A percentile compares a stretch with the other conserved stretches of the same genome.
phyloP scores from a whole-genome alignment of 1,284 basidiomycete genomes.

The Ceratobasidium sp. region DNA sequence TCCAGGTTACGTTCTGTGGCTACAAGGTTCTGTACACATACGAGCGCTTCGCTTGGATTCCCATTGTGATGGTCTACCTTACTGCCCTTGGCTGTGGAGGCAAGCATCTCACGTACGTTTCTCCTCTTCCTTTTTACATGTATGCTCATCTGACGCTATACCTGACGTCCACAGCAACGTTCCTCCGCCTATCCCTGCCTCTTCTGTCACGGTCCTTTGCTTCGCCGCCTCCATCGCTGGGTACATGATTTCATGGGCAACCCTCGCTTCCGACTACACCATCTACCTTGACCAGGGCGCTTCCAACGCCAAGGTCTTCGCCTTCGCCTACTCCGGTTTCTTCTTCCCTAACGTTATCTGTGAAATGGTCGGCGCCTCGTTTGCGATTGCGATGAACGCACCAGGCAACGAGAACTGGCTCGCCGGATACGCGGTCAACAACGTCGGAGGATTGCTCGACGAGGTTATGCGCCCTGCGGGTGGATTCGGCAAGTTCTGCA shows the following conservation, averaged over 20 bases:
- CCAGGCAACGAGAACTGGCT: slow-evolving; percentile 66
- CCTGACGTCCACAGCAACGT: background rate
- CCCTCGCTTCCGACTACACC: slow-evolving; percentile 77
- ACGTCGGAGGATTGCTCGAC: slow-evolving; percentile 72
- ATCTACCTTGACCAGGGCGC: slow-evolving; percentile 61
- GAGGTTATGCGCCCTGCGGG: slow-evolving; percentile 76
- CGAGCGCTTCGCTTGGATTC: slow-evolving; percentile 80
- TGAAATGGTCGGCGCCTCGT: slow-evolving; percentile 54
- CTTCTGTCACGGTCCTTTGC: slow-evolving; percentile 65
- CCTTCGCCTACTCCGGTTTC: slow-evolving; percentile 56
- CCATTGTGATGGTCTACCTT: slow-evolving; percentile 79
- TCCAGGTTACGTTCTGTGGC: slow-evolving; percentile 58
- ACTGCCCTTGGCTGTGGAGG: slow-evolving; percentile 79
- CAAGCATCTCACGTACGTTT: slow-evolving; percentile 62
- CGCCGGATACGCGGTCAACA: slow-evolving; percentile 64
- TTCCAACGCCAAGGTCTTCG: slow-evolving; percentile 52
- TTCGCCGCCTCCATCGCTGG: slow-evolving; percentile 78
- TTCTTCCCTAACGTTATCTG: slow-evolving; percentile 53
- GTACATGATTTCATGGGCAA: slow-evolving; percentile 74
- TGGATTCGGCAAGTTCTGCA: slow-evolving; percentile 76
- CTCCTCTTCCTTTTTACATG: background rate
- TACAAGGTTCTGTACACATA: slow-evolving; percentile 79
- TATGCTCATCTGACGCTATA: background rate
- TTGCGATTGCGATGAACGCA: slow-evolving; percentile 48
- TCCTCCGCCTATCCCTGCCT: slow-evolving; percentile 56